phyloP scores from a whole-genome alignment of 148 eudicot genomes.

The Cornus controversa region DNA sequence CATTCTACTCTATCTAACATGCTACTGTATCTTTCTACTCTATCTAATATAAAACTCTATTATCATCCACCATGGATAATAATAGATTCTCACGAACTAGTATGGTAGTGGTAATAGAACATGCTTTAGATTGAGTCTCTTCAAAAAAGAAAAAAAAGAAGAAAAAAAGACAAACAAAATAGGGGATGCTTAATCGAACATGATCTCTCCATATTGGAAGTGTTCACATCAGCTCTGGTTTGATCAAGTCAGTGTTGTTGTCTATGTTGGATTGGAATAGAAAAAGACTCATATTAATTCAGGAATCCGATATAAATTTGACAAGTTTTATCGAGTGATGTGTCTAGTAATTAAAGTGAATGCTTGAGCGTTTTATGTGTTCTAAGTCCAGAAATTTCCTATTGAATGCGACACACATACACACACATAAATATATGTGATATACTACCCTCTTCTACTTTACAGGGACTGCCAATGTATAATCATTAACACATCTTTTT shows the following conservation, averaged over 20 bases:
- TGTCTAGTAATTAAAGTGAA: not conserved
- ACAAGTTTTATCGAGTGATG: not conserved
- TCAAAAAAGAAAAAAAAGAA: too few species aligned
- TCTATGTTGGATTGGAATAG: not conserved
- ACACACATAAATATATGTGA: not conserved
- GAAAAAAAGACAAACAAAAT: too few species aligned
- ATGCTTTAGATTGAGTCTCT: too few species aligned
- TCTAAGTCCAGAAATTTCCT: not conserved
- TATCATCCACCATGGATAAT: too few species aligned
- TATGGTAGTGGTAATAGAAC: too few species aligned
- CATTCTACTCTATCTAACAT: too few species aligned
- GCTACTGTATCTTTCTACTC: too few species aligned
- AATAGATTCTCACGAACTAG: too few species aligned
- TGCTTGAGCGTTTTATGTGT: not conserved
- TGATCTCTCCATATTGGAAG: not conserved
- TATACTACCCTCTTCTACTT: not conserved
- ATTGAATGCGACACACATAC: not conserved
- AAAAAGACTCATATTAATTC: not conserved
- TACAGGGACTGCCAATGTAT: not conserved
- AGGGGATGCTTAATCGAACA: too few species aligned
- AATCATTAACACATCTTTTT: not conserved
- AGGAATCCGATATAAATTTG: not conserved
- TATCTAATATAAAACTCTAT: too few species aligned
- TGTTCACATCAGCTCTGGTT: not conserved
- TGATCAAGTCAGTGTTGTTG: not conserved